These are phyloP conservation scores for Parsonsia alboflavescens DNA, from an alignment of 257 asterid species.

Conservation along the genomic window DNA sequence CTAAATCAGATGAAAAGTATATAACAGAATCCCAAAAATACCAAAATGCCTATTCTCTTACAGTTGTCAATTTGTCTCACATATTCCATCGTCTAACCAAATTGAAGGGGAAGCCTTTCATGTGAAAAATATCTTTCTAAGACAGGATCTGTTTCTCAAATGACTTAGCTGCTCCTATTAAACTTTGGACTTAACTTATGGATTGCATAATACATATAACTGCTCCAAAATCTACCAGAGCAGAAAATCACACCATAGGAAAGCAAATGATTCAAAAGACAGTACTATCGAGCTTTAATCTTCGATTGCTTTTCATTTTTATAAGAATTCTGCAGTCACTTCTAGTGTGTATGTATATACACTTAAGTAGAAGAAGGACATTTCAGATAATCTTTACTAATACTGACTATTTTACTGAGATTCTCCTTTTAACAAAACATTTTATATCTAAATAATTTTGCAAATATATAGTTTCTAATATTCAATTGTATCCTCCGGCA, in stretches of 20 bases:
- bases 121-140: background rate
- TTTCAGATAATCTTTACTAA: background rate
- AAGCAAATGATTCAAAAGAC: background rate
- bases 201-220: background rate
- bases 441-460: background rate
- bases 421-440: background rate
- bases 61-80: background rate
- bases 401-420: background rate
- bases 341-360: background rate
- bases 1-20: background rate
- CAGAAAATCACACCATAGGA: background rate
- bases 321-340: background rate
- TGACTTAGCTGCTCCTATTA: background rate
- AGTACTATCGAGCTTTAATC: background rate
- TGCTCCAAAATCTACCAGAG: background rate
- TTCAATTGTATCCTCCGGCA: background rate
- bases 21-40: background rate
- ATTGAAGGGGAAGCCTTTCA: background rate
- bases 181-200: background rate
- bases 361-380: background rate
- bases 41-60: background rate
- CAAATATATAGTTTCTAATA: background rate
- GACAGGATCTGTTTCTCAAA: background rate
- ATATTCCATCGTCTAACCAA: background rate
- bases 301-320: background rate